Evolutionary conservation across 768 basidiomycete species (phyloP).

Genomic region (Trametes maxima): DNA sequence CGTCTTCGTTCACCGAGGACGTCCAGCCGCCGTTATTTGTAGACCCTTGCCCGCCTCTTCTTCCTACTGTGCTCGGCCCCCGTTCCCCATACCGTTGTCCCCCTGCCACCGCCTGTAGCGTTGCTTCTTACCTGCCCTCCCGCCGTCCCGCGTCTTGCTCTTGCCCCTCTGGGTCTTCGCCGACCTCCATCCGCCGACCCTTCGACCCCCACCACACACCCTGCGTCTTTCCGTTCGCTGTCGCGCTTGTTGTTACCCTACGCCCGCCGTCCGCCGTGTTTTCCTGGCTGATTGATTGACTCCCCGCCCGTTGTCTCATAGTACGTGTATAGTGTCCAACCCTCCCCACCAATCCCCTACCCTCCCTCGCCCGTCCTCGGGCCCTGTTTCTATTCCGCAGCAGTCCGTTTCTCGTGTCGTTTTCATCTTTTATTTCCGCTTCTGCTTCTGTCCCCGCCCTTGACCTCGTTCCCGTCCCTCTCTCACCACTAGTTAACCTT

Average conservation of each 20-base stretch:
- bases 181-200: not conserved
- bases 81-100: not conserved
- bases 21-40: not conserved
- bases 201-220: not conserved
- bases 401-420: not conserved
- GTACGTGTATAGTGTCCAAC: slow-evolving; percentile 9
- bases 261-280: slow-evolving; percentile 17
- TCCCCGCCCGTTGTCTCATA: not conserved
- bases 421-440: not conserved
- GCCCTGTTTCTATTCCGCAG: not conserved
- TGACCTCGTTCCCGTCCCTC: not conserved
- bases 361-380: not conserved
- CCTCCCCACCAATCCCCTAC: not conserved
- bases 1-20: not conserved
- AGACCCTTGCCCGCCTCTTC: not conserved
- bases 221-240: not conserved
- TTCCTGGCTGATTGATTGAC: slow-evolving; percentile 17
- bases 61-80: not conserved
- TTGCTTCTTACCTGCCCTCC: not conserved
- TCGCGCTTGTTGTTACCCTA: slow-evolving; percentile 19
- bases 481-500: not conserved
- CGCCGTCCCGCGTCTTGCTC: not conserved
- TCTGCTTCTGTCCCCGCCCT: not conserved
- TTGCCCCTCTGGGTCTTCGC: not conserved
- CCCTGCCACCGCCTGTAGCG: not conserved